Conservation (phyloP, 2,329 filamentous ascomycete species). For the Fusarium veterinarium region DNA sequence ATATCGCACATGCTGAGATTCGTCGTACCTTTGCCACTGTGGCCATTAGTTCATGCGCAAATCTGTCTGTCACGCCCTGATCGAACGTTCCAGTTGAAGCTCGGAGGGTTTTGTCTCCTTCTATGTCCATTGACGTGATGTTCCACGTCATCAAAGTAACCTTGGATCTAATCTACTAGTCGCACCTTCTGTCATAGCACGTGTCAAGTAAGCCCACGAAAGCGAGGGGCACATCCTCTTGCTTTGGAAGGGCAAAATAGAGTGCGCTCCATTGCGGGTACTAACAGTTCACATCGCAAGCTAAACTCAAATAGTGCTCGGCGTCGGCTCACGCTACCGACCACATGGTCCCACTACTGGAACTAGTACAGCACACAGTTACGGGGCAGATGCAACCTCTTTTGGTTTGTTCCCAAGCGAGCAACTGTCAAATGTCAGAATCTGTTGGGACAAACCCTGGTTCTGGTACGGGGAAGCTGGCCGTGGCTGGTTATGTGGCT, state of each 20-base stretch:
- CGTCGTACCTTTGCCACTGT: neutral
- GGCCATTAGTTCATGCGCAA: too few species aligned
- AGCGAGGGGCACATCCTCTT: neutral
- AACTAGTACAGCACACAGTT: neutral
- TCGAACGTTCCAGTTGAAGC: neutral
- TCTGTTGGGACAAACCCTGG: neutral
- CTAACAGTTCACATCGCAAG: conserved; percentile 1
- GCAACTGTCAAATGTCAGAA: neutral
- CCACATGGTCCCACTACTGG: neutral
- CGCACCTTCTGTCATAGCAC: neutral
- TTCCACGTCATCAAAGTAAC: neutral
- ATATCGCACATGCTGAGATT: neutral
- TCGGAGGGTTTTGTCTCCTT: neutral
- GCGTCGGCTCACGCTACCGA: neutral
- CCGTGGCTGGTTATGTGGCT: neutral
- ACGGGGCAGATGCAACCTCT: neutral
- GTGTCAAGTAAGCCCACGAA: neutral
- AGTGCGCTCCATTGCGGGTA: neutral
- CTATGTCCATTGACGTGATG: neutral
- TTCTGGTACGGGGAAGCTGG: neutral
- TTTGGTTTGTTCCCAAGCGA: neutral
- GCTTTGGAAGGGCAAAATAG: neutral
- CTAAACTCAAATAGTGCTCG: neutral
- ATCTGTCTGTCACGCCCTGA: neutral
- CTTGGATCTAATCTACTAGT: neutral